Conservation (phyloP, 164 flowering plant species). For the Chimonanthus praecox region DNA sequence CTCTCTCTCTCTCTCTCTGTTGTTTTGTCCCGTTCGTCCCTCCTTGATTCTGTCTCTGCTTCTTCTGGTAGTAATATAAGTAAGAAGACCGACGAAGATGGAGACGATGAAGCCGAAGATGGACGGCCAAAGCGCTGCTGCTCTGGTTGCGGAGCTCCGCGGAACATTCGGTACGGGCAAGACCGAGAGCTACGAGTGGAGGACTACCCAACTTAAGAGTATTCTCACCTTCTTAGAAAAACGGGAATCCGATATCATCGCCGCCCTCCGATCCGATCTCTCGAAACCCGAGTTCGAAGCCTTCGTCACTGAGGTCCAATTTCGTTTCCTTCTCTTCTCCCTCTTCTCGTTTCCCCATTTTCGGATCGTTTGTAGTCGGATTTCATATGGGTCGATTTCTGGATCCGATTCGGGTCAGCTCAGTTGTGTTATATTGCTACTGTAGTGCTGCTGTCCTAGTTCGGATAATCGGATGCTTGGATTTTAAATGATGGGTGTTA, state of each 20-base stretch:
- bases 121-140: neutral
- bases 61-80: neutral
- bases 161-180: constrained; percentile 3
- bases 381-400: neutral
- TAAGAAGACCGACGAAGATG: neutral
- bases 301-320: constrained; percentile 6
- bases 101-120: neutral
- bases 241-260: neutral
- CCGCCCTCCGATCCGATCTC: constrained; percentile 7
- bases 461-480: neutral
- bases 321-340: neutral
- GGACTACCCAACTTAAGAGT: constrained; percentile 9
- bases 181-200: constrained; percentile 16
- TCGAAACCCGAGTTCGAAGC: constrained; percentile 9
- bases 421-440: neutral
- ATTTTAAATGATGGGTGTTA: neutral
- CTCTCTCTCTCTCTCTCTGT: neutral
- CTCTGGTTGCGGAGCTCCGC: constrained; percentile 9
- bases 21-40: neutral
- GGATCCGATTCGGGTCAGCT: neutral
- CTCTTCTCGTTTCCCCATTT: neutral
- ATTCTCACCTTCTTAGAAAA: constrained; percentile 4
- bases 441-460: neutral
- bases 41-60: neutral
- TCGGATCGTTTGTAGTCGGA: neutral